These are phyloP conservation scores for Colletotrichum somersetense DNA, from an alignment of 2,329 filamentous ascomycete species.

Conservation along the genomic window DNA sequence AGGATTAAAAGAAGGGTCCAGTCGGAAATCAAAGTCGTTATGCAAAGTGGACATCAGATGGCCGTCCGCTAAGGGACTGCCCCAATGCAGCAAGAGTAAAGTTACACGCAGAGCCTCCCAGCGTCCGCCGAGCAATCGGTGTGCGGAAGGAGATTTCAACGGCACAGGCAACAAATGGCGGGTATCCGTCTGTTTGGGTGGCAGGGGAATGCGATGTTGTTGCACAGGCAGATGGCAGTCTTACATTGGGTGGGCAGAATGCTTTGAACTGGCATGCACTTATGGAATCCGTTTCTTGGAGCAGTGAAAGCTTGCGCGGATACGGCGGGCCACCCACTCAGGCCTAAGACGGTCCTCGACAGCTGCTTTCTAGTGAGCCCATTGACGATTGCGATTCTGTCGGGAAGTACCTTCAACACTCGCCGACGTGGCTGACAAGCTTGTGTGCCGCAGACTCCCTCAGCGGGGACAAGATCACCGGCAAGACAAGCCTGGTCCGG, in stretches of 20 bases:
- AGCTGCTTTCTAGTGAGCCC: not conserved
- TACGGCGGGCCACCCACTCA: too few relatives aligned
- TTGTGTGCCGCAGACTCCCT: not conserved
- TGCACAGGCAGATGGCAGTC: not conserved
- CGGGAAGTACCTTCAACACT: slow-evolving; percentile 4
- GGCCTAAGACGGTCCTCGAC: too few relatives aligned
- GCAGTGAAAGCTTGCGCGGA: not conserved
- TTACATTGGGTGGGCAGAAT: not conserved
- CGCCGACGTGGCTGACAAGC: not conserved
- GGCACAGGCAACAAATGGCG: not conserved
- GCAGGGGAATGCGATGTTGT: not conserved
- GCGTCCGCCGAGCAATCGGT: not conserved
- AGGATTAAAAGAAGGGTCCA: slow-evolving; percentile 1
- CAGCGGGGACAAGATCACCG: not conserved
- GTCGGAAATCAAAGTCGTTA: not conserved
- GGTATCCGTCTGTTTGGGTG: not conserved
- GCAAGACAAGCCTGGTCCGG: not conserved
- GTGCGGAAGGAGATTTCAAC: not conserved
- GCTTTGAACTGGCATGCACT: not conserved
- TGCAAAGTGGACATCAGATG: not conserved
- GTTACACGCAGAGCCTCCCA: not conserved
- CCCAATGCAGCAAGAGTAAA: not conserved
- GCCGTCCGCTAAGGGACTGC: not conserved
- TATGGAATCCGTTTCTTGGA: not conserved
- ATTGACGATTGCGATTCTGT: slow-evolving; percentile 1